Evolutionary conservation across 1,284 basidiomycete species (phyloP).

Genomic region (Filobasidium uniguttulatum): DNA sequence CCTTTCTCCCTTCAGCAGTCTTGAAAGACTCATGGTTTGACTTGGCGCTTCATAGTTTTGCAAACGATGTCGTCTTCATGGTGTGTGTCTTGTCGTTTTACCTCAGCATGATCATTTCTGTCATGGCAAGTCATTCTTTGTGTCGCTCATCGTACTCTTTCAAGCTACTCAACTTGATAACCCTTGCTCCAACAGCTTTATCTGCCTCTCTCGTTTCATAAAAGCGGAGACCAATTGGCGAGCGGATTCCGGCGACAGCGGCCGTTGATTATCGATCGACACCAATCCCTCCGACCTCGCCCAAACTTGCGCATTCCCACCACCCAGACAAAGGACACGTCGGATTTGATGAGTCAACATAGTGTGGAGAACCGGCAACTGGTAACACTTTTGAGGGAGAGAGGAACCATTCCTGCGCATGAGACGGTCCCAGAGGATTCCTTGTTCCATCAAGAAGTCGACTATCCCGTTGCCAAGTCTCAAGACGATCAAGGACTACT

Average conservation of each 20-base stretch:
- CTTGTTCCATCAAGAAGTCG: conserved; percentile 4
- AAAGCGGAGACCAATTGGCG: too few species aligned
- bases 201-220: not conserved
- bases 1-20: too few species aligned
- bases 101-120: not conserved
- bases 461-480: too few species aligned
- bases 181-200: not conserved
- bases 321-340: too few species aligned
- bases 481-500: not conserved
- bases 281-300: too few species aligned
- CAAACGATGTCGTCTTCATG: not conserved
- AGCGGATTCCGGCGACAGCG: too few species aligned
- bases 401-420: conserved; percentile 3
- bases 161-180: not conserved
- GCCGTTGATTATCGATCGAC: too few species aligned
- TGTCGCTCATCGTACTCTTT: not conserved
- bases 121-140: not conserved
- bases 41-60: not conserved
- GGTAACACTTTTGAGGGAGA: conserved; percentile 5
- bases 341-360: conserved; percentile 8
- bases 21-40: too few species aligned
- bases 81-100: not conserved
- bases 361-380: conserved; percentile 8
- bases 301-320: too few species aligned
- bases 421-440: conserved; percentile 10